Base-by-base conservation (phyloP, 2,329 filamentous ascomycete species). In the Colletotrichum phormii region DNA sequence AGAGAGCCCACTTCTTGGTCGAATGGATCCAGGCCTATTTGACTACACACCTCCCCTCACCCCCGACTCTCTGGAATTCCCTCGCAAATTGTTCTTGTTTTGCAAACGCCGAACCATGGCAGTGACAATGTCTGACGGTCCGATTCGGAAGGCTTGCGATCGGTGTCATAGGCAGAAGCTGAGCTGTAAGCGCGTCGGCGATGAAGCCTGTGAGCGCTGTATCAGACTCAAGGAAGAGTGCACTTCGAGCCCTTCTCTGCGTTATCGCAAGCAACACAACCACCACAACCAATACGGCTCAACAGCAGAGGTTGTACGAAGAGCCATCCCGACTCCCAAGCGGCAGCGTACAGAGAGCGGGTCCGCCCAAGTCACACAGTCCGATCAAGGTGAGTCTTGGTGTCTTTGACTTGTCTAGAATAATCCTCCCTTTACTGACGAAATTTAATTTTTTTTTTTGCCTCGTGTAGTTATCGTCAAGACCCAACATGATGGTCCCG, bases 131-230 rank as follows among this genome's bases (percentile, higher is more conserved):
- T 76, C 80, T 75, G 82, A 84, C 72, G 79, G 77, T 64, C 76
- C 80, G 72, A 83, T 81, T 74, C 82, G 85, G 68, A 85, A 83
- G 69, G 85, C 85, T 68, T 87, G 85, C 77, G 84, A 87, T 76
- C 82, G 84, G 73, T 87, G 85, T 75, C 85, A 86, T 75, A 77
- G 77, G 22, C 84, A 86, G 76, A 87, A 86, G 77, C 80, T 87
- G 71, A 84, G 82, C 74, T 86, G 84, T 78, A 86, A 84, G 76
- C 81, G 85, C 62, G 77, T 79, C 68, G 80, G 79, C 70, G 81
- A 82, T 64, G 82, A 83, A 60, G 75, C 81, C 24, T 86, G 85
- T 75, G 83, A 86, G 76, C 79, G 84, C 12, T 87, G 84, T 73
- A 74, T 82, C 29, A 80, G 82, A 68, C 81, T 86, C 69, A 82